Evolutionary conservation across 2,329 filamentous ascomycete genomes (phyloP).

Genomic region (Trichoderma sp.): DNA sequence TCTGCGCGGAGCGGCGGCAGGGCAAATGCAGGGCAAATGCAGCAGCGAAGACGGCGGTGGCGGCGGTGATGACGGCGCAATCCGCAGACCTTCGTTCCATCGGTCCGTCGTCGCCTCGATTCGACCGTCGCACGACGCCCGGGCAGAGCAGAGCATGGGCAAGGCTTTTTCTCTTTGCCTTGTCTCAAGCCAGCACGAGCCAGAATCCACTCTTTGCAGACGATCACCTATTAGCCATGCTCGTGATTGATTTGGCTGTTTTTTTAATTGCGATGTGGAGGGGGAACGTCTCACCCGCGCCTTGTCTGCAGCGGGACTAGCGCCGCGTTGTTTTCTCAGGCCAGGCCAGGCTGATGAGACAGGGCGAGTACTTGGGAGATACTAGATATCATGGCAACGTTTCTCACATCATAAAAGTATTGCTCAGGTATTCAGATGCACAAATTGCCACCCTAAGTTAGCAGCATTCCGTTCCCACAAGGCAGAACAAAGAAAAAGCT

Average conservation of each 20-base stretch:
- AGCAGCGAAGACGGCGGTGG: not conserved
- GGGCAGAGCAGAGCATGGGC: not conserved
- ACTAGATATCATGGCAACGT: not conserved
- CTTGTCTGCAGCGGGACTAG: slow-evolving; percentile 3
- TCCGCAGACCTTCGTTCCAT: slow-evolving; percentile 15
- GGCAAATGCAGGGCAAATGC: not conserved
- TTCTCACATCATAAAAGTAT: not conserved
- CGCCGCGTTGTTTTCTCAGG: not conserved
- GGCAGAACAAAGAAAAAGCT: too few relatives aligned
- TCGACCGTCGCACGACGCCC: too few relatives aligned
- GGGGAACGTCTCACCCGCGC: slow-evolving; percentile 1
- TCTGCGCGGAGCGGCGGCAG: not conserved
- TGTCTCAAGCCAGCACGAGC: not conserved
- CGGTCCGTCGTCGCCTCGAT: not conserved
- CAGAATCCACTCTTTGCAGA: slow-evolving; percentile 11
- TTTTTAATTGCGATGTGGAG: slow-evolving; percentile 15
- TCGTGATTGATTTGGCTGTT: slow-evolving; percentile 3
- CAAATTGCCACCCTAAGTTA: not conserved
- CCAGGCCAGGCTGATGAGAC: not conserved
- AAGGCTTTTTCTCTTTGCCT: not conserved
- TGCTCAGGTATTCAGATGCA: not conserved
- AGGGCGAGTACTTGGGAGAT: not conserved
- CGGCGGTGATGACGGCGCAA: slow-evolving; percentile 3
- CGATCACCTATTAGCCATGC: slow-evolving; percentile 6
- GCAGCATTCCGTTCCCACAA: slow-evolving; percentile 2